A percentile compares a stretch with the other conserved stretches of the same genome.
Conservation (phyloP, 352 stramenopile genomes). For the Pythium scleroteichum region DNA sequence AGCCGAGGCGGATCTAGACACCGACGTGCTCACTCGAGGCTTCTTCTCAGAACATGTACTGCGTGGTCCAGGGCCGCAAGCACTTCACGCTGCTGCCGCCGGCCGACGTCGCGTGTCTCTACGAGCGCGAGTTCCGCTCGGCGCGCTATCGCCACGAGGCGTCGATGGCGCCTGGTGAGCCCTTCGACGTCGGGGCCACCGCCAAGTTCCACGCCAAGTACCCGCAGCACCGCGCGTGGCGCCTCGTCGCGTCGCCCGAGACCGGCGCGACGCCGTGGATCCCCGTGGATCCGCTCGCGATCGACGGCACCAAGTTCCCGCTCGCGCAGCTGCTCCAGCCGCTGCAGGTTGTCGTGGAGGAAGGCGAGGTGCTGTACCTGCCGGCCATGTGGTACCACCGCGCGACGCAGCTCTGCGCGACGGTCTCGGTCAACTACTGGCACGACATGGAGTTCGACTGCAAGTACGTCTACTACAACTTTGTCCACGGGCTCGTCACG, state of each 20-base stretch:
- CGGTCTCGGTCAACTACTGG: slow-evolving; percentile 90
- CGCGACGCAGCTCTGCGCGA: slow-evolving; percentile 67
- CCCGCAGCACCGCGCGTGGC: slow-evolving; percentile 47
- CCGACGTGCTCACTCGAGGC: not conserved
- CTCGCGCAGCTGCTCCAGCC: slow-evolving; percentile 49
- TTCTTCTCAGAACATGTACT: slow-evolving; percentile 94
- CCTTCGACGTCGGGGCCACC: slow-evolving; percentile 34
- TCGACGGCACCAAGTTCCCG: slow-evolving; percentile 57
- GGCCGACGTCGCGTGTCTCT: slow-evolving; percentile 87
- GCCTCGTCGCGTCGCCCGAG: slow-evolving; percentile 43
- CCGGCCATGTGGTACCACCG: slow-evolving; percentile 87
- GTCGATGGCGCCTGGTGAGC: not conserved
- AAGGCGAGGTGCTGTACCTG: slow-evolving; percentile 74
- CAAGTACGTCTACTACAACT: slow-evolving; percentile 88
- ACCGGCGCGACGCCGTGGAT: slow-evolving; percentile 78
- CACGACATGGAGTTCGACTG: slow-evolving; percentile 90
- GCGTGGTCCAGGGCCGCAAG: slow-evolving; percentile 95
- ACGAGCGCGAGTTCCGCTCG: slow-evolving; percentile 75
- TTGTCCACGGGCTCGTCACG: slow-evolving; percentile 60
- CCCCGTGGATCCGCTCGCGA: slow-evolving; percentile 71
- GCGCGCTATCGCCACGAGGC: slow-evolving; percentile 54
- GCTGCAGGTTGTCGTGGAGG: slow-evolving; percentile 68
- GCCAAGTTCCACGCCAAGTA: slow-evolving; percentile 56
- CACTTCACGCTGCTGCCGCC: slow-evolving; percentile 93
- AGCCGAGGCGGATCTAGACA: too few relatives aligned